Evolutionary conservation across 2,329 filamentous ascomycete genomes (phyloP).

Genomic region (Leptographium wingfieldii): DNA sequence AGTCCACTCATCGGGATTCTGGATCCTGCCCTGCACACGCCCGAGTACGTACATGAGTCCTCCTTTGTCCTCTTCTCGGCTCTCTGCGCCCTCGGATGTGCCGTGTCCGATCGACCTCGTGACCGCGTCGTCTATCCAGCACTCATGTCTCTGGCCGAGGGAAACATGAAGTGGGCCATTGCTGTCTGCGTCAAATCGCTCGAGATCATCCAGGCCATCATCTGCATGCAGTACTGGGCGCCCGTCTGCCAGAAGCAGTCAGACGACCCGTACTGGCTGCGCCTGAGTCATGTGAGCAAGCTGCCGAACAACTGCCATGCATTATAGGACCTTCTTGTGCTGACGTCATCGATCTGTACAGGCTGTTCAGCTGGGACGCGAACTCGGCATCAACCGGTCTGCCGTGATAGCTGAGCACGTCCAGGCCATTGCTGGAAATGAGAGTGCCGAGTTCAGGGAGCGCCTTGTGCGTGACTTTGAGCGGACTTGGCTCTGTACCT

Average conservation of each 20-base stretch:
- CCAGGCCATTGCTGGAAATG: slow-evolving; percentile 5
- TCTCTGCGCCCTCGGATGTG: slow-evolving; percentile 16
- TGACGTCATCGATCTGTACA: neutral
- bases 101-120: slow-evolving; percentile 14
- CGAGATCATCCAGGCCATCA: slow-evolving; percentile 16
- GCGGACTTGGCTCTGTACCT: slow-evolving; percentile 13
- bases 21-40: slow-evolving; percentile 15
- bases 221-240: slow-evolving; percentile 16
- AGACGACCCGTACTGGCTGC: slow-evolving; percentile 16
- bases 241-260: slow-evolving; percentile 11
- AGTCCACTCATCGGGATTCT: slow-evolving; percentile 15
- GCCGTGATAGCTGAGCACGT: slow-evolving; percentile 12
- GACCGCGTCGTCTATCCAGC: slow-evolving; percentile 14
- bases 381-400: slow-evolving; percentile 14
- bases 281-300: slow-evolving; percentile 12
- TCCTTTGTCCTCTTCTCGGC: slow-evolving; percentile 17
- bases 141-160: slow-evolving; percentile 14
- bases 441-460: slow-evolving; percentile 7
- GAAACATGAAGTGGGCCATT: slow-evolving; percentile 16
- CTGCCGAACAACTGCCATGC: no score
- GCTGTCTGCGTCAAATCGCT: slow-evolving; percentile 15
- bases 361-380: slow-evolving; percentile 14
- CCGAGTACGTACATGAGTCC: slow-evolving; percentile 12
- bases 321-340: no score
- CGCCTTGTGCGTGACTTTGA: slow-evolving; percentile 12